A percentile compares a stretch with the other conserved stretches of the same genome.
phyloP scores from a whole-genome alignment of 495 filamentous ascomycete genomes.

The Bacidia gigantensis region DNA sequence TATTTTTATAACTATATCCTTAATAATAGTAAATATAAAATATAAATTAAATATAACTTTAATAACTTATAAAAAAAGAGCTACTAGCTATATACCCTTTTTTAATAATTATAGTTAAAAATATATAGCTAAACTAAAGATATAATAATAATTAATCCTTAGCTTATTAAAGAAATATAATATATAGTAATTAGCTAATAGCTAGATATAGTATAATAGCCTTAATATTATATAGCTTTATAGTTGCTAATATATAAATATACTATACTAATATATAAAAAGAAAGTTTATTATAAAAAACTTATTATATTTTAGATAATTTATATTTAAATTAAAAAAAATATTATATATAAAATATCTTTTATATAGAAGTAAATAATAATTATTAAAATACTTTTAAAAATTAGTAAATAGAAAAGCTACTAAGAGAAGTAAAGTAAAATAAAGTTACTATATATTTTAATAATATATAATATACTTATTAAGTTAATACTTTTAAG shows the following conservation, averaged over 20 bases:
- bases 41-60: neutral
- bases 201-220: neutral
- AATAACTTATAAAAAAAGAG: neutral
- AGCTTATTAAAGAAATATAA: neutral
- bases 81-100: neutral
- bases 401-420: neutral
- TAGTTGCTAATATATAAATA: neutral
- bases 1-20: neutral
- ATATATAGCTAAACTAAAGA: neutral
- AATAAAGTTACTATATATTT: neutral
- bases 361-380: neutral
- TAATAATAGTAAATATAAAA: neutral
- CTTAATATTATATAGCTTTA: neutral
- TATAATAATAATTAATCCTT: neutral
- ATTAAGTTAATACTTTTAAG: neutral
- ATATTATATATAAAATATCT: neutral
- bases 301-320: conserved; percentile 9
- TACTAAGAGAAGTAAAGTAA: neutral
- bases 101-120: neutral
- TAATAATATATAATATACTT: too few relatives aligned
- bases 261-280: neutral
- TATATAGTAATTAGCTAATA: neutral
- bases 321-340: conserved; percentile 3
- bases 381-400: neutral
- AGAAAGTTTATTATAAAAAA: neutral